Percentiles rank a stretch among this genome's conserved stretches.
Evolutionary conservation across 768 basidiomycete species (phyloP).

Genomic region (Phylloporus arenicola): DNA sequence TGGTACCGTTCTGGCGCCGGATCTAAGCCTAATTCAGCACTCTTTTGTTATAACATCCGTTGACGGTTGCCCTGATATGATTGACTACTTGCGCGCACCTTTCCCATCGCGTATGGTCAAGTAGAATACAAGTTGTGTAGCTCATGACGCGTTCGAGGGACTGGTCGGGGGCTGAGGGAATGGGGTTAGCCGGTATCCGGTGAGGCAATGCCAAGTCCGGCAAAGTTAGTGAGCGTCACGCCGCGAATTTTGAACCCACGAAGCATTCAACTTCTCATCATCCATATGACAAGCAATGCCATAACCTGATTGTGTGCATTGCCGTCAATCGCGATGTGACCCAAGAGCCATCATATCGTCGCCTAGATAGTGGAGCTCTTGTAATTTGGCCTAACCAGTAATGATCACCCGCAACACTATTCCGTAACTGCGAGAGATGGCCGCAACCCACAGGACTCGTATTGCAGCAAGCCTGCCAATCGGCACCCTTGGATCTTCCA

Average conservation of each 20-base stretch:
- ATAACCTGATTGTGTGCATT: constrained; percentile 5
- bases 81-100: background rate
- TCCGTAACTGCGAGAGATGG: background rate
- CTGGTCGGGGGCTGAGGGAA: background rate
- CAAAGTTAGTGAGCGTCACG: constrained; percentile 7
- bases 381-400: background rate
- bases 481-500: background rate
- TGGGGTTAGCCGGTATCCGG: constrained; percentile 20
- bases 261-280: constrained; percentile 3
- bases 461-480: background rate
- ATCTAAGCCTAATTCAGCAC: constrained; percentile 14
- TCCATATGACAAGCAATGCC: constrained; percentile 11
- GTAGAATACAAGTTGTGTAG: background rate
- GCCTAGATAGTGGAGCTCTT: background rate
- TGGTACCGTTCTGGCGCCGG: constrained; percentile 11
- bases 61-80: background rate
- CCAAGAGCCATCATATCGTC: background rate
- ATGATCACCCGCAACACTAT: background rate
- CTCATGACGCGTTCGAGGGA: background rate
- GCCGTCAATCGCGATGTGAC: background rate
- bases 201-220: constrained; percentile 17
- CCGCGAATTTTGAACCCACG: constrained; percentile 13
- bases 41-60: background rate
- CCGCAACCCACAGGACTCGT: background rate
- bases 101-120: background rate